Percentiles rank a stretch among this genome's conserved stretches.
phyloP scores from a whole-genome alignment of 176 grass and related monocot species.

The Bonia amplexicaulis region DNA sequence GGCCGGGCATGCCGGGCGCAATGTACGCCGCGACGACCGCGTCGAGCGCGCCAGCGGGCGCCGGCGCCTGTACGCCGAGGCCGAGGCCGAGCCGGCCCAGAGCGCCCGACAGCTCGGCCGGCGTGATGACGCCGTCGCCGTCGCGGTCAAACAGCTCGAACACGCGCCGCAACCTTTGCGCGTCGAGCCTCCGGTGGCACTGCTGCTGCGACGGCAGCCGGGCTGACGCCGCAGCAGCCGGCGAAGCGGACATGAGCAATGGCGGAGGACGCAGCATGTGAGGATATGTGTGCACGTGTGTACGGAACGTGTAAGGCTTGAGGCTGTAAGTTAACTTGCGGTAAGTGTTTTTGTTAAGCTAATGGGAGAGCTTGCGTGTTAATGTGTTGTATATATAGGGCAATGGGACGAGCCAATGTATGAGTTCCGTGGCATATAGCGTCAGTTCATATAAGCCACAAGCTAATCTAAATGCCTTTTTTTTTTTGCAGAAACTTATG shows the following conservation, averaged over 20 bases:
- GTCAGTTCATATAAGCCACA: no score
- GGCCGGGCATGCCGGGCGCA: slow-evolving; percentile 9
- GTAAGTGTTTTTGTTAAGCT: neutral
- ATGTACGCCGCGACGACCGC: slow-evolving; percentile 22
- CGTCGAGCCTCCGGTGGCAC: neutral
- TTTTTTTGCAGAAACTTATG: no score
- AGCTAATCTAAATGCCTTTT: no score
- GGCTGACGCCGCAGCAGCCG: neutral
- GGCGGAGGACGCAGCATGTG: neutral
- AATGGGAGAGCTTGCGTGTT: neutral
- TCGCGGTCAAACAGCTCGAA: slow-evolving; percentile 47
- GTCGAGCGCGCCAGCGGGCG: neutral
- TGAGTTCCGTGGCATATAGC: no score
- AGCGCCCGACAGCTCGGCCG: slow-evolving; percentile 28
- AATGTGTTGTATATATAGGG: neutral
- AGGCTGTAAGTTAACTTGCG: no score
- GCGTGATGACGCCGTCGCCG: slow-evolving; percentile 34
- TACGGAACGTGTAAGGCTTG: neutral
- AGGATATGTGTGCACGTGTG: neutral
- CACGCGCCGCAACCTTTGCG: slow-evolving; percentile 35
- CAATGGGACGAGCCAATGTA: neutral
- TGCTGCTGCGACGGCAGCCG: neutral
- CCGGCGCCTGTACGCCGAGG: neutral
- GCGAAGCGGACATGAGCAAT: neutral
- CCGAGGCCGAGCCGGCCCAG: slow-evolving; percentile 17